Conservation (phyloP, 208 protist genomes). For the Trypanosoma avium region DNA sequence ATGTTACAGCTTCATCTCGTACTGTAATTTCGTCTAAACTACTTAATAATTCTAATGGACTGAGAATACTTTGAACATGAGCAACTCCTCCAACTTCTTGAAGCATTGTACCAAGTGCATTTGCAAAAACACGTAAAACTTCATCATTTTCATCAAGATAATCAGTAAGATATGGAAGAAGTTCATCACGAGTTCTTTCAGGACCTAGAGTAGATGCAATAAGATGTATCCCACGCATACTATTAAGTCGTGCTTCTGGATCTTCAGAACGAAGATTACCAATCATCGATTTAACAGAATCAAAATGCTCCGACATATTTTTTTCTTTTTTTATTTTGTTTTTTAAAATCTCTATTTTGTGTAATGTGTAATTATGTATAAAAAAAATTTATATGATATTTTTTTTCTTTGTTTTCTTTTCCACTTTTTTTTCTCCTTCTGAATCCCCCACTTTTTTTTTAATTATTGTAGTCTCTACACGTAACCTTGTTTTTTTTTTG, state of each 20-base stretch:
- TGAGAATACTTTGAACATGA: constrained; percentile 89
- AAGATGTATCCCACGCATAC: constrained; percentile 95
- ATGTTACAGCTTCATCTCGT: constrained; percentile 94
- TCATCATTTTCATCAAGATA: constrained; percentile 99
- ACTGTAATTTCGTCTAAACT: constrained; percentile 97
- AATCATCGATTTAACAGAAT: constrained; percentile 96
- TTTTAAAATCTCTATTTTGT: neutral
- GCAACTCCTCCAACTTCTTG: constrained; percentile 94
- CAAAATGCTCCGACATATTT: constrained; percentile 83
- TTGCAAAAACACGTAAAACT: constrained; percentile 96
- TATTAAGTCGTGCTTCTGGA: constrained; percentile 94
- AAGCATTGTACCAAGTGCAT: constrained; percentile 97
- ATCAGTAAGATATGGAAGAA: constrained; percentile 97
- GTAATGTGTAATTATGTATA: neutral
- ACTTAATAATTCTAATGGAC: constrained; percentile 95
- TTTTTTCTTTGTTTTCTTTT: neutral
- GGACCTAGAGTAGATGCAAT: constrained; percentile 96
- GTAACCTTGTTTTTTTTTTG: neutral
- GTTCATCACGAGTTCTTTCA: constrained; percentile 95
- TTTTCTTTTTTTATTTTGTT: constrained; percentile 4
- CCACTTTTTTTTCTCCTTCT: neutral
- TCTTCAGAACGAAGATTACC: constrained; percentile 97
- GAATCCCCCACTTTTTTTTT: neutral
- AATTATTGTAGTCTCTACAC: neutral
- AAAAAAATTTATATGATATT: neutral